Base-by-base conservation (phyloP, 306 rosid species). In the Elaeagnus macrophylla region DNA sequence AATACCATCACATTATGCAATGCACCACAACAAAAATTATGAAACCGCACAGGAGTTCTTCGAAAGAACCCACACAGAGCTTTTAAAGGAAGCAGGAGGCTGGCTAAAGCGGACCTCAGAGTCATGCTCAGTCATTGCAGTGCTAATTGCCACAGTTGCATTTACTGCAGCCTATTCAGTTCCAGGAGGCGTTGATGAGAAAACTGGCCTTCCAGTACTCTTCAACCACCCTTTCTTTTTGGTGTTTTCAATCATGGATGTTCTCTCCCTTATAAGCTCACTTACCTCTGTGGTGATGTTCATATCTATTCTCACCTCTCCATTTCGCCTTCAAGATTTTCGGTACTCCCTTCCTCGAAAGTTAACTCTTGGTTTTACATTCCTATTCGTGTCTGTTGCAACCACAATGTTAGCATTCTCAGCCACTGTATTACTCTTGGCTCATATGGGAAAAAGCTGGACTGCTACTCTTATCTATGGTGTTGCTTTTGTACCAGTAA, bases 221-320 rank as follows among this genome's bases (percentile, higher is more conserved):
- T 10, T 59, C 0, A n/a, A 12, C 7, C 32, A 59, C 8, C 64
- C 65, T 2, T 13, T 54, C 35, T 76, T 71, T 54, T 7, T 59
- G 3, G 35, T 67, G 37, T 76, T 71, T 71, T 48, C 77, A 0
- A 14, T 59, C 16, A 62, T 64, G 70, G 68, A 76, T 41, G 54
- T 62, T 6, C 18, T 66, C 44, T 70, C 77, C 1, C 65, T 71
- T 0, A 56, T 62, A 0, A 49, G 72, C 40, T 59, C 81, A 10
- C 40, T 76, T 5, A 62, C 71, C 15, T 76, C 71, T 0, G 71
- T 76, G 7, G 71, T 67, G 13, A 59, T 71, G 71, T 71, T 76
- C 70, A 67, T 67, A 20, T 71, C 77, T 3, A 71, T 76, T 51
- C 44, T 56, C 8, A 62, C 65, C 0, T 58, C 77, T 0, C 70